phyloP scores from a whole-genome alignment of 2,329 filamentous ascomycete genomes.

The Talaromyces islandicus region DNA sequence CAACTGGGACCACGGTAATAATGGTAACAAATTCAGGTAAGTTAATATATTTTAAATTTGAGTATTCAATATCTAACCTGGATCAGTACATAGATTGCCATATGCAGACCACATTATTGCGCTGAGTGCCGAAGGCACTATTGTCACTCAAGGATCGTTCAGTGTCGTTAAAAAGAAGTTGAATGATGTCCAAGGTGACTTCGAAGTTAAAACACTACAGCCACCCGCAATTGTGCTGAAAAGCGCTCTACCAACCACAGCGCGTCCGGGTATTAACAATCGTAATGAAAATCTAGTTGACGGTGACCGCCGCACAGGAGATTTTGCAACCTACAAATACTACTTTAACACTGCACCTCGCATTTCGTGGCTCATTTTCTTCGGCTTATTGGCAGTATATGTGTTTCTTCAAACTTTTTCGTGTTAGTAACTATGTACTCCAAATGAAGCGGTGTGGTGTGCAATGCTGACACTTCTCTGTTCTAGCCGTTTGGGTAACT shows the following conservation, averaged over 20 bases:
- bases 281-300: neutral
- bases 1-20: conserved; percentile 3
- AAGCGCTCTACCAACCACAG: neutral
- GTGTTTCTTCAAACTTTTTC: neutral
- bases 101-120: conserved; percentile 39
- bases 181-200: neutral
- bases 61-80: neutral
- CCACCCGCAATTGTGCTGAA: neutral
- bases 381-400: neutral
- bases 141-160: conserved; percentile 38
- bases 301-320: neutral
- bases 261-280: neutral
- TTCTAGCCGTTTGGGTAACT: neutral
- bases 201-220: neutral
- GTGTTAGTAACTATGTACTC: neutral
- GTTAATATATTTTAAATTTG: too few relatives aligned
- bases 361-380: neutral
- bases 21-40: conserved; percentile 3
- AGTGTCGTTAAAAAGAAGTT: conserved; percentile 10
- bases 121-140: conserved; percentile 30
- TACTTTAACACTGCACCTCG: neutral
- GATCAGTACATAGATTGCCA: conserved; percentile 32
- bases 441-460: too few relatives aligned
- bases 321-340: neutral
- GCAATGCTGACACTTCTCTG: too few relatives aligned